Percentiles rank a stretch among this genome's conserved stretches.
These are phyloP conservation scores for Arabidopsis thaliana DNA, from an alignment of 345 rosid genomes.

Conservation along the genomic window TAIR10.1 NC_003075.7:10118001-10118500, in stretches of 20 bases:
- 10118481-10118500: slow-evolving; percentile 16
- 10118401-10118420: slow-evolving; percentile 90
- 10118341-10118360: slow-evolving; percentile 52
- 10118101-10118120: slow-evolving; percentile 37
- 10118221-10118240: slow-evolving; percentile 65
- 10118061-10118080: slow-evolving; percentile 42
- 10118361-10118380: slow-evolving; percentile 68
- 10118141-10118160: slow-evolving; percentile 31
- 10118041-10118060: slow-evolving; percentile 24
- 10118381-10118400: slow-evolving; percentile 58
- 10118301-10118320: background rate
- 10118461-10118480: slow-evolving; percentile 24
- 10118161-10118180: slow-evolving; percentile 33
- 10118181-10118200: slow-evolving; percentile 81
- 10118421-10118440: slow-evolving; percentile 82
- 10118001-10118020: slow-evolving; percentile 54
- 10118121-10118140: slow-evolving; percentile 40
- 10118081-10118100: slow-evolving; percentile 36
- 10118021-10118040: slow-evolving; percentile 60
- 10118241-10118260: slow-evolving; percentile 80
- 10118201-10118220: slow-evolving; percentile 50
- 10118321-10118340: background rate
- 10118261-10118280: slow-evolving; percentile 83
- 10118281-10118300: slow-evolving; percentile 37
- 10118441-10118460: slow-evolving; percentile 82